Conservation (phyloP, 2,329 filamentous ascomycete species). For the Colletotrichum incanum region DNA sequence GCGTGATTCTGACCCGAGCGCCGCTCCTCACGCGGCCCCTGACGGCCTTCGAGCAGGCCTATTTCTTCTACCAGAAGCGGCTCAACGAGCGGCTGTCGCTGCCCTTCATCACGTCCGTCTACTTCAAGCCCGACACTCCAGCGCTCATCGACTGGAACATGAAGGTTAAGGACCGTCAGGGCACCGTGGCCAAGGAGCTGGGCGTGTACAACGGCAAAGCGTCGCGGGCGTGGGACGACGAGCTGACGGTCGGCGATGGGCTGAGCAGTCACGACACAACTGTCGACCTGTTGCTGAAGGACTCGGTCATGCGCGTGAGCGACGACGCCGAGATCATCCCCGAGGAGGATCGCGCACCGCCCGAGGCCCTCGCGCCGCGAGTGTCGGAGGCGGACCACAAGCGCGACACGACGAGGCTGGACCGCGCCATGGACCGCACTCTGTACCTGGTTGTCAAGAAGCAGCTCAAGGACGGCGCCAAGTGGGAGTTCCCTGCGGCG, state of each 20-base stretch:
- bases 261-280: slow-evolving; percentile 76
- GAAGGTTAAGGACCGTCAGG: slow-evolving; percentile 81
- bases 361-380: slow-evolving; percentile 80
- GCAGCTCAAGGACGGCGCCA: slow-evolving; percentile 64
- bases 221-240: slow-evolving; percentile 89
- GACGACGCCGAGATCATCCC: slow-evolving; percentile 74
- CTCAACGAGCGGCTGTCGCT: slow-evolving; percentile 92
- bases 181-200: slow-evolving; percentile 86
- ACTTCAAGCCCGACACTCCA: slow-evolving; percentile 93
- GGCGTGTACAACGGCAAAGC: slow-evolving; percentile 84
- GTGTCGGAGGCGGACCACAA: slow-evolving; percentile 83
- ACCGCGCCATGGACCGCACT: slow-evolving; percentile 84
- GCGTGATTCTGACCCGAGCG: slow-evolving; percentile 89
- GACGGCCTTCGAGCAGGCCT: slow-evolving; percentile 91
- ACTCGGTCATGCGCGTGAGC: slow-evolving; percentile 77
- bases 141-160: slow-evolving; percentile 90
- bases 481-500: slow-evolving; percentile 88
- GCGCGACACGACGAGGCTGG: slow-evolving; percentile 83
- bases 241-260: slow-evolving; percentile 82
- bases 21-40: slow-evolving; percentile 89
- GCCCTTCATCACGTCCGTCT: slow-evolving; percentile 92
- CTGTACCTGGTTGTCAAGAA: slow-evolving; percentile 90
- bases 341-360: slow-evolving; percentile 73
- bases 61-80: slow-evolving; percentile 97
- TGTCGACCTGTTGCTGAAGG: slow-evolving; percentile 79